These are phyloP conservation scores for Saposhnikovia divaricata DNA, from an alignment of 129 eudicot genomes.

Conservation along the genomic window DNA sequence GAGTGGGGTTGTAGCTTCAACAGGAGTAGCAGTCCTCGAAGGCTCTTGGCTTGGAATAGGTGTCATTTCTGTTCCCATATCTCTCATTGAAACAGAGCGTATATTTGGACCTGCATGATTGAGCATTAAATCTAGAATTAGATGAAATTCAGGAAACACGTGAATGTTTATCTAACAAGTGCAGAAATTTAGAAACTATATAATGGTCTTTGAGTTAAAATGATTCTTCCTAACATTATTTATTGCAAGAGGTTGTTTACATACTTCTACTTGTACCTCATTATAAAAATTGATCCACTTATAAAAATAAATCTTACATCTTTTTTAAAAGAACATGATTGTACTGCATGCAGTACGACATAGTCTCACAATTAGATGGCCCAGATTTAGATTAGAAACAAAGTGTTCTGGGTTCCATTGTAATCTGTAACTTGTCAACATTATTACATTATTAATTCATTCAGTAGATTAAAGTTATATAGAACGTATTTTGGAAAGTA, in stretches of 20 bases:
- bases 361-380: neutral
- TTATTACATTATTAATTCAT: neutral
- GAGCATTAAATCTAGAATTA: neutral
- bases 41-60: constrained; percentile 83
- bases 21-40: constrained; percentile 66
- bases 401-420: neutral
- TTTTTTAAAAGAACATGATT: neutral
- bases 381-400: neutral
- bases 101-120: constrained; percentile 35
- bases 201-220: neutral
- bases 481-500: neutral
- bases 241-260: neutral
- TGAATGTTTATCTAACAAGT: neutral
- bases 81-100: constrained; percentile 65
- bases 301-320: neutral
- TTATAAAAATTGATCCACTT: neutral
- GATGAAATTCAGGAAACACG: neutral
- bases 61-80: constrained; percentile 87
- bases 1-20: constrained; percentile 60
- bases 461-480: neutral
- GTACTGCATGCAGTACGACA: neutral
- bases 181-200: neutral
- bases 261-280: neutral
- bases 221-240: neutral
- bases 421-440: neutral